Evolutionary conservation across 2,329 filamentous ascomycete genomes (phyloP).

Genomic region (Claviceps maximensis): DNA sequence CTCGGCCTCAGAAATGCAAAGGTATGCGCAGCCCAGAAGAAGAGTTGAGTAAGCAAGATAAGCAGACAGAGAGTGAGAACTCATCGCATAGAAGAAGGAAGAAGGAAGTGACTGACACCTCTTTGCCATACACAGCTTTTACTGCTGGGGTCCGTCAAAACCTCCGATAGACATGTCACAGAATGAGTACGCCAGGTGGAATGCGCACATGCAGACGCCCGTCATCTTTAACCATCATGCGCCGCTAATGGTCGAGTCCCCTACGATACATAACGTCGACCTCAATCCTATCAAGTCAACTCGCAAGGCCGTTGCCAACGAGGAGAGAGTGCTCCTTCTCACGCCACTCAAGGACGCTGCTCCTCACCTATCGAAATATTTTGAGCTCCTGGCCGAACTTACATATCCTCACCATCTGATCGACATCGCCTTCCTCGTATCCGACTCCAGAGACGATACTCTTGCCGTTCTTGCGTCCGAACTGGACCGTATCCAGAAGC

Average conservation of each 20-base stretch:
- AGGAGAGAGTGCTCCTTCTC: slow-evolving; percentile 80
- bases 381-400: slow-evolving; percentile 78
- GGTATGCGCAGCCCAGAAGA: slow-evolving; percentile 41
- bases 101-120: slow-evolving; percentile 6
- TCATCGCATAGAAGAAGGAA: not conserved
- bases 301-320: slow-evolving; percentile 60
- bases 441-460: slow-evolving; percentile 85
- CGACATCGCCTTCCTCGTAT: slow-evolving; percentile 87
- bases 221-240: slow-evolving; percentile 95
- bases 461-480: slow-evolving; percentile 75
- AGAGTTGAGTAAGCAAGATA: not conserved
- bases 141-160: slow-evolving; percentile 91
- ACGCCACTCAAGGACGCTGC: slow-evolving; percentile 88
- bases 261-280: slow-evolving; percentile 65
- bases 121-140: slow-evolving; percentile 51
- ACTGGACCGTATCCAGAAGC: slow-evolving; percentile 74
- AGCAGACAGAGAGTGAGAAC: not conserved
- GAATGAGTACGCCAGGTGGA: slow-evolving; percentile 86
- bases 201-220: slow-evolving; percentile 75
- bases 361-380: slow-evolving; percentile 72
- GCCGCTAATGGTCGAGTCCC: slow-evolving; percentile 70
- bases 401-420: slow-evolving; percentile 93
- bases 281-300: slow-evolving; percentile 79
- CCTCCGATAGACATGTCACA: slow-evolving; percentile 90
- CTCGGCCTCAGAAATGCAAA: slow-evolving; percentile 80